A percentile compares a stretch with the other conserved stretches of the same genome.
phyloP scores from a whole-genome alignment of 73 alveolate genomes.

The Stentor coeruleus region DNA sequence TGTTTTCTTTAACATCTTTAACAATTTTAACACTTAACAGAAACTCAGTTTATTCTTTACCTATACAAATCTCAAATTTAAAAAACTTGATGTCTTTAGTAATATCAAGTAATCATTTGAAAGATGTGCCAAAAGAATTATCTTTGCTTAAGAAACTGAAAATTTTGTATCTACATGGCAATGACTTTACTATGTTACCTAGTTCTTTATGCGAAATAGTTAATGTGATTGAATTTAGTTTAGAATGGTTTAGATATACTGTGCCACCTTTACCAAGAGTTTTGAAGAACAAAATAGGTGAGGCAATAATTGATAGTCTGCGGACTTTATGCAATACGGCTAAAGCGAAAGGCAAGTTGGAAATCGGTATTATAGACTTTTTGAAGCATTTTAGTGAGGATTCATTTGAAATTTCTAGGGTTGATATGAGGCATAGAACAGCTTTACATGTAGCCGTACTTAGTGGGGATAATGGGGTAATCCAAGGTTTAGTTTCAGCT shows the following conservation, averaged over 20 bases:
- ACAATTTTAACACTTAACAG: no score
- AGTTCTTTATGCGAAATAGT: slow-evolving; percentile 14
- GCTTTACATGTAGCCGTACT: slow-evolving; percentile 40
- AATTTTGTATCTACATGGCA: slow-evolving; percentile 27
- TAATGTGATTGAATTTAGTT: slow-evolving; percentile 25
- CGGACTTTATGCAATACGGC: slow-evolving; percentile 1
- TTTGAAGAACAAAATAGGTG: slow-evolving; percentile 16
- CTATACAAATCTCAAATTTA: no score
- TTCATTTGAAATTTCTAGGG: slow-evolving; percentile 26
- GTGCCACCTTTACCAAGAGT: slow-evolving; percentile 35
- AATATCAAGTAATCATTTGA: background rate
- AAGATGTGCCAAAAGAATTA: background rate
- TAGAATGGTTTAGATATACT: slow-evolving; percentile 49
- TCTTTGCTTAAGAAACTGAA: slow-evolving; percentile 15
- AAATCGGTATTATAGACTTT: slow-evolving; percentile 30
- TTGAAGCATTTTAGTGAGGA: slow-evolving; percentile 26
- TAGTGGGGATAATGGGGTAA: slow-evolving; percentile 46
- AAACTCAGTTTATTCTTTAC: no score
- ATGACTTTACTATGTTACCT: slow-evolving; percentile 34
- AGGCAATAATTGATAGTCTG: slow-evolving; percentile 20
- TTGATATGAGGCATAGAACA: slow-evolving; percentile 28
- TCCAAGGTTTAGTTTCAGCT: slow-evolving; percentile 28
- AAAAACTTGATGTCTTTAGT: background rate
- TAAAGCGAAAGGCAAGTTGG: background rate
- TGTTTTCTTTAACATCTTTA: background rate